phyloP scores from a whole-genome alignment of 2,329 filamentous ascomycete species.

The Cercospora beticola region DNA sequence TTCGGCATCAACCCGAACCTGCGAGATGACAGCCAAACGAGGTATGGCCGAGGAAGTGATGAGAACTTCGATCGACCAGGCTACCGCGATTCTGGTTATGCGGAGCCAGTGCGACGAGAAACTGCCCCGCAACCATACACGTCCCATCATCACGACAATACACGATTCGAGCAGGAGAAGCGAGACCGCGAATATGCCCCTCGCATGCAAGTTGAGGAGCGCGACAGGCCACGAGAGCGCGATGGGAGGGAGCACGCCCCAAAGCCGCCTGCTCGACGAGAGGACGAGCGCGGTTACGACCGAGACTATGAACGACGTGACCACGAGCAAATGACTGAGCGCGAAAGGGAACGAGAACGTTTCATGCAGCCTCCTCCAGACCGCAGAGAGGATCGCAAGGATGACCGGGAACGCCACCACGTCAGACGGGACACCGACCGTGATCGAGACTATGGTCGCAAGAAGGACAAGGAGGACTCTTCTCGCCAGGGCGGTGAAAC shows the following conservation, averaged over 20 bases:
- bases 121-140: slow-evolving; percentile 29
- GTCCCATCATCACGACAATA: slow-evolving; percentile 27
- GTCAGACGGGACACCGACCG: slow-evolving; percentile 30
- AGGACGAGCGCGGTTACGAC: slow-evolving; percentile 34
- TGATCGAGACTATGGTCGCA: slow-evolving; percentile 28
- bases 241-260: slow-evolving; percentile 30
- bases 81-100: slow-evolving; percentile 33
- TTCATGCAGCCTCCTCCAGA: slow-evolving; percentile 6
- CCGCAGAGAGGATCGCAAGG: slow-evolving; percentile 26
- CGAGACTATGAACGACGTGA: slow-evolving; percentile 25
- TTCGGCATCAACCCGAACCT: slow-evolving; percentile 45
- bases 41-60: slow-evolving; percentile 40
- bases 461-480: slow-evolving; percentile 31
- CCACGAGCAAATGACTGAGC: slow-evolving; percentile 29
- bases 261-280: slow-evolving; percentile 33
- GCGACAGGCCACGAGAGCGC: slow-evolving; percentile 34
- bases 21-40: slow-evolving; percentile 27
- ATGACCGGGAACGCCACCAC: slow-evolving; percentile 32
- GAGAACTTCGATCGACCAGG: slow-evolving; percentile 44
- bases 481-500: slow-evolving; percentile 24
- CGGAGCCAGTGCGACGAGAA: slow-evolving; percentile 33
- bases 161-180: slow-evolving; percentile 31
- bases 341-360: slow-evolving; percentile 32
- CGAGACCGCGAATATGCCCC: slow-evolving; percentile 30
- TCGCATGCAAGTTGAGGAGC: slow-evolving; percentile 31